phyloP scores from a whole-genome alignment of 192 early-diverging fungal species.

The Podila epicladia region DNA sequence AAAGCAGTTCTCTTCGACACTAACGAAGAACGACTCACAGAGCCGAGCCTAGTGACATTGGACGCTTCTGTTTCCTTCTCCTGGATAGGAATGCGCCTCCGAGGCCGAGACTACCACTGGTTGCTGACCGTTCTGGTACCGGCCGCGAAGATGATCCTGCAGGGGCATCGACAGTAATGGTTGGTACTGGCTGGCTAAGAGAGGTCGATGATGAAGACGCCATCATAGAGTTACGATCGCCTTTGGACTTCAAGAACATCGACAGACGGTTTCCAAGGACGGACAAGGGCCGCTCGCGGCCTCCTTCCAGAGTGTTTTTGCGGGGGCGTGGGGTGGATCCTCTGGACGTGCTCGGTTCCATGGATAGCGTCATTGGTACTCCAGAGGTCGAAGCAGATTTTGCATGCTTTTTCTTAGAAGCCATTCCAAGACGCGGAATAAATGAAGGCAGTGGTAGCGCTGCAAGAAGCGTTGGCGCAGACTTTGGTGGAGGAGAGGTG shows the following conservation, averaged over 20 bases:
- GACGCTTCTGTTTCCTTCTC: neutral
- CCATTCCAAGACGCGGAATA: neutral
- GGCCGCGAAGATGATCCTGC: neutral
- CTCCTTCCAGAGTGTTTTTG: conserved; percentile 3
- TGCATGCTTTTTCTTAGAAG: neutral
- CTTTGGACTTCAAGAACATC: conserved; percentile 11
- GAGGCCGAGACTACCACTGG: neutral
- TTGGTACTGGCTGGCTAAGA: neutral
- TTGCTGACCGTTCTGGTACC: neutral
- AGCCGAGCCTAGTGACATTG: neutral
- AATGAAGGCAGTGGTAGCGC: neutral
- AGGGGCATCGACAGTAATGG: neutral
- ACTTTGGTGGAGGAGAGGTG: conserved; percentile 59
- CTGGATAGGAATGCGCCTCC: neutral
- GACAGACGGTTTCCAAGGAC: conserved; percentile 20
- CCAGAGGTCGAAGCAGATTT: neutral
- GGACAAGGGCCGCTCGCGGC: conserved; percentile 10
- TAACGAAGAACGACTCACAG: neutral
- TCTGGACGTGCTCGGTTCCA: neutral
- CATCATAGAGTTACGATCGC: neutral
- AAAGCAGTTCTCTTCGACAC: neutral
- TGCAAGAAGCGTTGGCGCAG: neutral
- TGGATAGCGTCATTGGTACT: neutral
- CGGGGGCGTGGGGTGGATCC: neutral
- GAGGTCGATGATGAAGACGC: neutral